These are phyloP conservation scores for Dissoconium aciculare DNA, from an alignment of 2,329 filamentous ascomycete genomes.

Conservation along the genomic window DNA sequence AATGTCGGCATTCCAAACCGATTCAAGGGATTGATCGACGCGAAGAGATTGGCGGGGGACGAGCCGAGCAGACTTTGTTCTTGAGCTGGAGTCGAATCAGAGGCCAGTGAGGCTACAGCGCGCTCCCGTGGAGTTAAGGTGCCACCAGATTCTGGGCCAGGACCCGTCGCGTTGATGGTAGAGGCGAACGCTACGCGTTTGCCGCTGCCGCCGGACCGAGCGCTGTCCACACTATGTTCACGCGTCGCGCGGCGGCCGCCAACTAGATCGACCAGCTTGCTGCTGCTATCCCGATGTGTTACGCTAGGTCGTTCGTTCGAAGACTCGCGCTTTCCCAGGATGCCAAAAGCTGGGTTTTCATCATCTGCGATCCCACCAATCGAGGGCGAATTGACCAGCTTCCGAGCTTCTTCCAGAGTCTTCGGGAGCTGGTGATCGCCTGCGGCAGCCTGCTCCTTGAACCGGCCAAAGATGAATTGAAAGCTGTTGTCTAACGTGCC, in stretches of 20 bases:
- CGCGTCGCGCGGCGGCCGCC: constrained; percentile 48
- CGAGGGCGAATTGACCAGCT: constrained; percentile 59
- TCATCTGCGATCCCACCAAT: constrained; percentile 15
- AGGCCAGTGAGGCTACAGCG: no score
- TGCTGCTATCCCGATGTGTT: no score
- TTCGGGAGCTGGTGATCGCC: constrained; percentile 46
- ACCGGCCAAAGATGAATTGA: constrained; percentile 77
- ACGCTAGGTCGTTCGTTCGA: no score
- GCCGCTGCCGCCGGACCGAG: constrained; percentile 45
- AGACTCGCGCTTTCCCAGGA: constrained; percentile 34
- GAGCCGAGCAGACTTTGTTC: neutral
- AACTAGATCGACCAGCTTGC: constrained; percentile 56
- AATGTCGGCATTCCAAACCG: constrained; percentile 23
- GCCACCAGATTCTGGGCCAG: no score
- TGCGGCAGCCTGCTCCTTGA: constrained; percentile 48
- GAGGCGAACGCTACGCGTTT: constrained; percentile 40
- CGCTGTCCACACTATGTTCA: constrained; percentile 65
- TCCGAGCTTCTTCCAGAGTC: constrained; percentile 82
- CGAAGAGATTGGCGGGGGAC: neutral
- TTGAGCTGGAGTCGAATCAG: no score
- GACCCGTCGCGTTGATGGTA: constrained; percentile 3
- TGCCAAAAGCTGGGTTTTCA: constrained; percentile 9
- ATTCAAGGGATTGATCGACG: constrained; percentile 24
- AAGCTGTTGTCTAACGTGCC: constrained; percentile 83
- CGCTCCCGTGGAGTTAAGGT: no score